These are phyloP conservation scores for Capsicum baccatum DNA, from an alignment of 257 asterid genomes.

Conservation along the genomic window DNA sequence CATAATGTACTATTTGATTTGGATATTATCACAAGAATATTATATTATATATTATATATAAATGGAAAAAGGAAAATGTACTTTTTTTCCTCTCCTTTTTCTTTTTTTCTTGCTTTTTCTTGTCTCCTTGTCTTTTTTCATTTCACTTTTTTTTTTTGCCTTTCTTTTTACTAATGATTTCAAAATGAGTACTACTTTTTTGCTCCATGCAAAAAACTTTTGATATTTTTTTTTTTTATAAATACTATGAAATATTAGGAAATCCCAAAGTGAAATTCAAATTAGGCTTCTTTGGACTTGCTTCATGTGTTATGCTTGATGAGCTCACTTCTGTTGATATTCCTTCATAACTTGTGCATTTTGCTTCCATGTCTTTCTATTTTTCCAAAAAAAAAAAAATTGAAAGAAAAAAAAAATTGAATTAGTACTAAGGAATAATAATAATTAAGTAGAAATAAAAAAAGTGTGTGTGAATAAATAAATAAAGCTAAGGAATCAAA, in stretches of 20 bases:
- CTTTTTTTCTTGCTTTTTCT: constrained; percentile 76
- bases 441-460: background rate
- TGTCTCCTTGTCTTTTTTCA: constrained; percentile 68
- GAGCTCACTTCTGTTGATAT: constrained; percentile 78
- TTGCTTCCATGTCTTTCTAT: constrained; percentile 60
- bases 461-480: background rate
- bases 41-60: background rate
- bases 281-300: constrained; percentile 78
- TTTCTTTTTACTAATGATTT: constrained; percentile 54
- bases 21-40: background rate
- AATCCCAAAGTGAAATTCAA: constrained; percentile 83
- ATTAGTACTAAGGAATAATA: background rate
- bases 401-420: background rate
- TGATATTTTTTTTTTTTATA: background rate
- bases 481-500: constrained; percentile 12
- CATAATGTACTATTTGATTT: constrained; percentile 19
- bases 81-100: constrained; percentile 59
- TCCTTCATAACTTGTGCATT: constrained; percentile 64
- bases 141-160: constrained; percentile 28
- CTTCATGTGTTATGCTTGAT: constrained; percentile 58
- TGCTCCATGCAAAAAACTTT: constrained; percentile 1
- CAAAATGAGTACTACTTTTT: constrained; percentile 55
- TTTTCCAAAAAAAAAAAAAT: background rate
- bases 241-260: constrained; percentile 36
- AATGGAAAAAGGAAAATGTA: background rate